Percentiles rank a stretch among this genome's conserved stretches.
These are phyloP conservation scores for Hypoxylon fragiforme DNA, from an alignment of 495 filamentous ascomycete genomes.

Conservation along the genomic window DNA sequence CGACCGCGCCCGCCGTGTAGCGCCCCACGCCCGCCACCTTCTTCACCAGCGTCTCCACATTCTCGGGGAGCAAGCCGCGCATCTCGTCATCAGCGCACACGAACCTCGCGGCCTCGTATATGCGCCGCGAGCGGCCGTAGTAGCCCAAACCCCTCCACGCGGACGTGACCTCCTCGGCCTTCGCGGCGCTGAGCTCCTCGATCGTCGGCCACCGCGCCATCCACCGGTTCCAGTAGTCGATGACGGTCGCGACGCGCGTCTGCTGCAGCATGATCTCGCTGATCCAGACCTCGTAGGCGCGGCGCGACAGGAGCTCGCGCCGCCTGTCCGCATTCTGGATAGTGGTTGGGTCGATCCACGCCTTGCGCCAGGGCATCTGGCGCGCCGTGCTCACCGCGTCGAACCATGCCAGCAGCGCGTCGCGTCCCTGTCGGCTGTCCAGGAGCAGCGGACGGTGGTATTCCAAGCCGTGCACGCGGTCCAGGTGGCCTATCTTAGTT, in stretches of 20 bases:
- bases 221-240: constrained; percentile 52
- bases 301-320: constrained; percentile 35
- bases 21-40: constrained; percentile 49
- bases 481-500: neutral
- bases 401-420: constrained; percentile 47
- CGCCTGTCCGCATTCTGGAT: constrained; percentile 4
- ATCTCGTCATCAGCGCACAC: constrained; percentile 33
- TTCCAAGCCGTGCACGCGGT: constrained; percentile 15
- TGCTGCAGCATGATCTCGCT: constrained; percentile 57
- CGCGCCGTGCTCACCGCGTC: constrained; percentile 38
- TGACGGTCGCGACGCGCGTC: constrained; percentile 50
- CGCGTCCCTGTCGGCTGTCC: constrained; percentile 24
- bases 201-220: constrained; percentile 48
- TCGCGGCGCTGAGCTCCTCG: constrained; percentile 40
- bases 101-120: constrained; percentile 42
- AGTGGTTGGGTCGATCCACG: constrained; percentile 39
- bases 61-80: constrained; percentile 39
- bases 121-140: constrained; percentile 47
- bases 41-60: constrained; percentile 36
- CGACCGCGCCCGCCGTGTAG: constrained; percentile 53
- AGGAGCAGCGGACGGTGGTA: constrained; percentile 52
- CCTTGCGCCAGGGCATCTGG: constrained; percentile 53
- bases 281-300: constrained; percentile 56
- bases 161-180: constrained; percentile 42
- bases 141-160: constrained; percentile 52